These are phyloP conservation scores for Quercus wislizeni DNA, from an alignment of 306 rosid genomes.

Conservation along the genomic window DNA sequence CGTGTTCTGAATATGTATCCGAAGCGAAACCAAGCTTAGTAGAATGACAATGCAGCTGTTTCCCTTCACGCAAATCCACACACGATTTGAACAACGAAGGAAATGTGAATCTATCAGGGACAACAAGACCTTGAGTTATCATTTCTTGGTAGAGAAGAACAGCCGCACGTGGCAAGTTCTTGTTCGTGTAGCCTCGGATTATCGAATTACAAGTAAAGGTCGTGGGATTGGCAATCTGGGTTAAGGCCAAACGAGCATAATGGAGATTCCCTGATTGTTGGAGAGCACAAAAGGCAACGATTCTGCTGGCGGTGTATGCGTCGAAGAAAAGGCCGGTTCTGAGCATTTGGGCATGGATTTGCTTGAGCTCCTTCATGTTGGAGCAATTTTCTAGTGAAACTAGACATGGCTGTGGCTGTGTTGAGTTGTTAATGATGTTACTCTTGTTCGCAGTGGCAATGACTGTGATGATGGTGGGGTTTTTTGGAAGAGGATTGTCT, in stretches of 20 bases:
- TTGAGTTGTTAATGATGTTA: not conserved
- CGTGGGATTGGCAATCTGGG: slow-evolving; percentile 22
- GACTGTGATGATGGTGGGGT: not conserved
- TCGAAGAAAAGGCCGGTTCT: slow-evolving; percentile 24
- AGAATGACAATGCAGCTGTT: slow-evolving; percentile 22
- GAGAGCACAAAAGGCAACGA: slow-evolving; percentile 22
- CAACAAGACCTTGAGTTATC: slow-evolving; percentile 2
- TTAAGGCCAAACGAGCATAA: slow-evolving; percentile 15
- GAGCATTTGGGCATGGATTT: slow-evolving; percentile 5
- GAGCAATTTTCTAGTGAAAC: slow-evolving; percentile 19
- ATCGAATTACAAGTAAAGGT: slow-evolving; percentile 18
- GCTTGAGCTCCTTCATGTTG: slow-evolving; percentile 21
- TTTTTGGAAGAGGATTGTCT: not conserved
- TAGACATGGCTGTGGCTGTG: slow-evolving; percentile 18
- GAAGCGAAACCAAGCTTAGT: slow-evolving; percentile 27
- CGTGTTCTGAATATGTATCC: slow-evolving; percentile 27
- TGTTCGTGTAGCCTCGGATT: slow-evolving; percentile 17
- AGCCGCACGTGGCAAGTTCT: not conserved
- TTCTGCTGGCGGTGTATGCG: slow-evolving; percentile 5
- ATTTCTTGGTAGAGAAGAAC: slow-evolving; percentile 13
- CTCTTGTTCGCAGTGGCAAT: not conserved
- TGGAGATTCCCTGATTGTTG: slow-evolving; percentile 1
- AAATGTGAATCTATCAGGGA: slow-evolving; percentile 25
- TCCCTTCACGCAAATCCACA: slow-evolving; percentile 12
- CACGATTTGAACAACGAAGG: slow-evolving; percentile 27